Evolutionary conservation across 345 rosid genomes (phyloP).

Genomic region (Capsella bursapastoris): DNA sequence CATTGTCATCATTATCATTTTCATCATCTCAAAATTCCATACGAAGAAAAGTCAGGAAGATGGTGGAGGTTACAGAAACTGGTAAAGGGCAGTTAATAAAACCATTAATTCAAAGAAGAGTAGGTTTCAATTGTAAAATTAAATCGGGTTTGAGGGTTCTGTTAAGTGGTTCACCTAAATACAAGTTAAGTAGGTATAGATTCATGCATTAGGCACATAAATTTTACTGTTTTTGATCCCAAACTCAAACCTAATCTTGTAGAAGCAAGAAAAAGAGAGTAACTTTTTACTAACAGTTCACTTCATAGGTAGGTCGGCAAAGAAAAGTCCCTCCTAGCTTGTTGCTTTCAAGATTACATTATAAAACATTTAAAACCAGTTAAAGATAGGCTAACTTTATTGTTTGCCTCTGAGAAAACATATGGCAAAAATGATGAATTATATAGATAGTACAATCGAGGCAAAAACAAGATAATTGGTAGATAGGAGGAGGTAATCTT

Average conservation of each 20-base stretch:
- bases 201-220: constrained; percentile 19
- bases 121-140: constrained; percentile 8
- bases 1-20: constrained; percentile 16
- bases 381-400: not conserved
- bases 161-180: constrained; percentile 43
- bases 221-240: constrained; percentile 20
- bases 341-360: constrained; percentile 17
- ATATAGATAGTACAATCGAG: not conserved
- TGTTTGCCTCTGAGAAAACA: constrained; percentile 22
- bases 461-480: constrained; percentile 11
- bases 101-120: constrained; percentile 30
- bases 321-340: not conserved
- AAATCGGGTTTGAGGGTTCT: constrained; percentile 1
- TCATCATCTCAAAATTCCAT: not conserved
- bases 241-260: constrained; percentile 25
- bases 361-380: not conserved
- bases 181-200: not conserved
- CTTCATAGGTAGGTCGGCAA: constrained; percentile 10
- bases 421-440: not conserved
- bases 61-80: constrained; percentile 27
- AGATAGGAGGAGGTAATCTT: not conserved
- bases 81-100: constrained; percentile 30
- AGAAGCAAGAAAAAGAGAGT: constrained; percentile 14
- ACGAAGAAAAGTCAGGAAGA: constrained; percentile 1
- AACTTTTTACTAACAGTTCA: constrained; percentile 6